Evolutionary conservation across 345 rosid species (phyloP), one percentile per base, ranked within the genome.

Genomic region (Aegle marmelos): DNA sequence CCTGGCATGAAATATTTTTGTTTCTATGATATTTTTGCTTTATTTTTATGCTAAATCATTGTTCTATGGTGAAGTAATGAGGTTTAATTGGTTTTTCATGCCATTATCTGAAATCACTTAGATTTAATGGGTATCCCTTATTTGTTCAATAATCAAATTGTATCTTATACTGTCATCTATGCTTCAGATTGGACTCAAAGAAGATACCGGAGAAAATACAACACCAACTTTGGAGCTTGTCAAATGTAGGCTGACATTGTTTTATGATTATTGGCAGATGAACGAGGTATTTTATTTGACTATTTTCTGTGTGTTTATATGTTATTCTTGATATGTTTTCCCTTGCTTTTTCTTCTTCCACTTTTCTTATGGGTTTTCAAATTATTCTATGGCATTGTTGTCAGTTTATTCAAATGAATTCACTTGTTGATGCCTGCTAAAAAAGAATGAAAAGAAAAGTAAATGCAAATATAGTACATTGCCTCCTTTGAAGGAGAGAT

Each of bases 221-320:
- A 28, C 75, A 56, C 86, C 85, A 25, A 73, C 75, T 73, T 76
- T 92, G 36, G 96, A 93, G 88, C 89, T 95, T 13, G 92, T 92
- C 11, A 88, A 82, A 68, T 95, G 98, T 85, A 88, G 84, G 83
- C 85, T 93, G 81, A 95, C 90, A 58, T 72, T 95, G 86, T 91
- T 88, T 78, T 95, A 95, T 88, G 92, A 87, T 65, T 93, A 93
- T 78, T 95, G 97, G 98, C 91, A 83, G 77, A 92, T 90, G 98
- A 88, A 89, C 84, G 97, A 95, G 97, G 99, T 95, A 88, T 74
- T 73, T 57, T 14, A 13, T 30, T 14, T 74, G 11, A 17, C 14
- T 76, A 7, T 76, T 77, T 31, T 2, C 19, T 33, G 37, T 63
- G 24, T 65, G 36, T 61, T 64, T 80, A 31, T n/a, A 56, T 76